Base-by-base conservation (phyloP, 768 basidiomycete species). In the Filobasidium wieringae region DNA sequence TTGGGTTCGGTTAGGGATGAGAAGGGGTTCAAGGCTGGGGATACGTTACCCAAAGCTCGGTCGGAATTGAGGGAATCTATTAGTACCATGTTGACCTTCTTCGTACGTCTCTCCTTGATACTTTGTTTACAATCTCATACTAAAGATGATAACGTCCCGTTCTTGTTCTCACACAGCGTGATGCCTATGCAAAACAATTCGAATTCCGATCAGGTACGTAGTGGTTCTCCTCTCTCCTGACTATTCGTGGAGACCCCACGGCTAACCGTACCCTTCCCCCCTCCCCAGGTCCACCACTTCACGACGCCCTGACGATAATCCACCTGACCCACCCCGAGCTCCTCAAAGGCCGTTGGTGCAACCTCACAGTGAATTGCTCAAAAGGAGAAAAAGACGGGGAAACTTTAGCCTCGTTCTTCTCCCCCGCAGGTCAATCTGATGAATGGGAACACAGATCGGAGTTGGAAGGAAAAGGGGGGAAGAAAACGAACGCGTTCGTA, bases 11-110 rank as follows among this genome's bases (percentile, higher is more conserved):
- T 12, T 19, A 15, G 22, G 33, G 4, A 15, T 37, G 49, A 34
- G 47, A 36, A 50, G 43, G 43, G 29, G 5, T 30, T 51, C 15
- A 34, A 51, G 26, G 39, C 40, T 19, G 57, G 51, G 9, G 22
- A 58, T 7, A 41, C 49, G 8, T 15, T 59, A 22, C 58, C 58
- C 1, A 45, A 49, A 43, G 43, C 58, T 3, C 27, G 8, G 11
- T 51, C 58, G 9, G 17, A 27, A 15, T 53, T 59, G 19, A 30
- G 58, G 15, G 53, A 59, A 39, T 39, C 41, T 1, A 41, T 59
- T 29, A 55, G 58, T 15, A 54, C 58, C 2, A 59, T 59, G 58
- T 39, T 59, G 52, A 55, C 45, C 7, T 59, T 59, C 30, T 59
- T 59, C 27, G 58, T 59, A 45, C 49, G 58, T 54, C 11, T 34